Percentiles rank a stretch among this genome's conserved stretches.
Conservation (phyloP, 352 stramenopile species). For the Phytopythium montanum region DNA sequence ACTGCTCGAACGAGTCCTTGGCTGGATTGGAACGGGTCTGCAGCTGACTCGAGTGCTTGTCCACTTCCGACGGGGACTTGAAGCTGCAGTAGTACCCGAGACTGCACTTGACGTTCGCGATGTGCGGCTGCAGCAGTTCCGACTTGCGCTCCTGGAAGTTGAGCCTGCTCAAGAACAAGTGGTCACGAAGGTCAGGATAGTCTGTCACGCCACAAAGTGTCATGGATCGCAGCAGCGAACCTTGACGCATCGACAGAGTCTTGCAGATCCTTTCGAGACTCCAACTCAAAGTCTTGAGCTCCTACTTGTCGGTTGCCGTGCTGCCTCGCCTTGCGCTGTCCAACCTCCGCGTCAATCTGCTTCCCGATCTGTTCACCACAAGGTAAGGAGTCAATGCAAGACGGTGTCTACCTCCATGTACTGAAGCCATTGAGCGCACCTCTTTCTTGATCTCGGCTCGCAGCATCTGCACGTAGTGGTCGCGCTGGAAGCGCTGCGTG, state of each 20-base stretch:
- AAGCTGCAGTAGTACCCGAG: slow-evolving; percentile 65
- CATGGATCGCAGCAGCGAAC: slow-evolving; percentile 10
- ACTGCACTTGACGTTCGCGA: slow-evolving; percentile 25
- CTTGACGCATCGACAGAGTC: slow-evolving; percentile 27
- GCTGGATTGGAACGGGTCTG: not conserved
- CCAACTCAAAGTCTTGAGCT: not conserved
- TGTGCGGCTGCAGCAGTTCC: slow-evolving; percentile 38
- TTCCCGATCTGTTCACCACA: slow-evolving; percentile 29
- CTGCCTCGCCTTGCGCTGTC: slow-evolving; percentile 9
- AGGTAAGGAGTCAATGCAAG: not conserved
- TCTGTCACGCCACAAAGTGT: not conserved
- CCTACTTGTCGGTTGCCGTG: slow-evolving; percentile 1
- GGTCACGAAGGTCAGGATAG: too few species aligned
- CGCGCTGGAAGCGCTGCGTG: slow-evolving; percentile 55
- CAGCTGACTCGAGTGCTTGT: not conserved
- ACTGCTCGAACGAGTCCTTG: slow-evolving; percentile 19
- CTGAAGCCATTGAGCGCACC: slow-evolving; percentile 18
- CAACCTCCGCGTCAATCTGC: slow-evolving; percentile 61
- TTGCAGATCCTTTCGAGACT: not conserved
- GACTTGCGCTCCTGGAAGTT: slow-evolving; percentile 53
- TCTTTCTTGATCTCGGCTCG: slow-evolving; percentile 71
- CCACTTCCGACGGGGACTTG: slow-evolving; percentile 20
- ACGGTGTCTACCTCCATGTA: too few species aligned
- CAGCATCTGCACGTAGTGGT: slow-evolving; percentile 58
- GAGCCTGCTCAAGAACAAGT: slow-evolving; percentile 16